Conservation (phyloP, 208 protist species). For the Kentomonas sorsogonicus region DNA sequence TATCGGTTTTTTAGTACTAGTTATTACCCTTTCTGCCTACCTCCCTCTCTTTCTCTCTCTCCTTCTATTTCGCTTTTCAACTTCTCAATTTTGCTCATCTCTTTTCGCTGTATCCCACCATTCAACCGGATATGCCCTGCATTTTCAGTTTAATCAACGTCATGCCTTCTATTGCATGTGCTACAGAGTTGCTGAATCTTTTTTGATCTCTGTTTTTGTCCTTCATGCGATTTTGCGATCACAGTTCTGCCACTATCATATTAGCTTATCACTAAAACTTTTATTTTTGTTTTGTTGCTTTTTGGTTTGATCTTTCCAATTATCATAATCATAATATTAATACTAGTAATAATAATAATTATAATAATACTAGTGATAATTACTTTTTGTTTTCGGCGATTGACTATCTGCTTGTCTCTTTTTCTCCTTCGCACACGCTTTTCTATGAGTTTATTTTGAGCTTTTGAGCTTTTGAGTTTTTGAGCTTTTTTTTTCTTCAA, state of each 20-base stretch:
- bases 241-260: too few relatives aligned
- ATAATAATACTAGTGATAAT: not conserved
- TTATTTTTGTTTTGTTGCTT: not conserved
- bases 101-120: not conserved
- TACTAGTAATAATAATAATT: conserved; percentile 1
- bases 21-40: not conserved
- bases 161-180: too few relatives aligned
- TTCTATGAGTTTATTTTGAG: not conserved
- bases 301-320: conserved; percentile 1
- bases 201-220: too few relatives aligned
- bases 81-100: not conserved
- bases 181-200: too few relatives aligned
- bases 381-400: not conserved
- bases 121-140: not conserved
- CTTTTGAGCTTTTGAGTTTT: not conserved
- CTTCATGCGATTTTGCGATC: too few relatives aligned
- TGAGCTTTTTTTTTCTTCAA: not conserved
- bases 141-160: not conserved
- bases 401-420: conserved; percentile 1
- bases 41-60: not conserved
- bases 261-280: not conserved
- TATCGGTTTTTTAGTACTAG: not conserved
- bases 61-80: not conserved
- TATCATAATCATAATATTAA: not conserved
- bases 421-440: not conserved